A percentile compares a stretch with the other conserved stretches of the same genome.
phyloP scores from a whole-genome alignment of 2,329 filamentous ascomycete genomes.

The Pleomassaria siparia region DNA sequence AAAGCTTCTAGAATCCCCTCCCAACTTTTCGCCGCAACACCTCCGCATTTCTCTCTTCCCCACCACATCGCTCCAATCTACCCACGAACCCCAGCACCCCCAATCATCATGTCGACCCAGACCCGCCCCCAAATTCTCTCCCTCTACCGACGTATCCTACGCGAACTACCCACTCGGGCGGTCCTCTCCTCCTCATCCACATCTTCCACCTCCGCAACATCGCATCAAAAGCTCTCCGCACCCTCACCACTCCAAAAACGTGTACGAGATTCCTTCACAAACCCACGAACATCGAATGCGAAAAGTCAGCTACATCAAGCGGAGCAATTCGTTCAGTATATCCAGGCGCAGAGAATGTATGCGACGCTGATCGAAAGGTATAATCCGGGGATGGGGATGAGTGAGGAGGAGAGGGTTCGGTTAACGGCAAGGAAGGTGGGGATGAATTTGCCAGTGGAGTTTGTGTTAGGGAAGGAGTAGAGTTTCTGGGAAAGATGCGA shows the following conservation, averaged over 20 bases:
- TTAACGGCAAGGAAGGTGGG: constrained; percentile 85
- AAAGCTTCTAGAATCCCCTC: constrained; percentile 24
- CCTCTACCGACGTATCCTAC: constrained; percentile 84
- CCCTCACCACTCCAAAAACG: constrained; percentile 71
- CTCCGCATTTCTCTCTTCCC: background rate
- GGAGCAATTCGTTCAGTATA: constrained; percentile 79
- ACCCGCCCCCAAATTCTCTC: constrained; percentile 61
- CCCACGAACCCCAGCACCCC: background rate
- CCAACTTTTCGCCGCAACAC: constrained; percentile 30
- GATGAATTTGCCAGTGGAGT: constrained; percentile 79
- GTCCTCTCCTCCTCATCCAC: constrained; percentile 50
- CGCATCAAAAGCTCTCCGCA: constrained; percentile 47
- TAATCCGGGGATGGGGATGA: constrained; percentile 89
- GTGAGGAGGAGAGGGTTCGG: constrained; percentile 78
- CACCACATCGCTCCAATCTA: background rate
- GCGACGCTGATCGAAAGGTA: constrained; percentile 82
- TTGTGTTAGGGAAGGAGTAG: constrained; percentile 16
- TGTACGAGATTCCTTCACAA: constrained; percentile 65
- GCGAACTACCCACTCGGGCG: constrained; percentile 78
- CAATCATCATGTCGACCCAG: constrained; percentile 35
- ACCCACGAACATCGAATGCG: constrained; percentile 4
- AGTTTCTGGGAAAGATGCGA: background rate
- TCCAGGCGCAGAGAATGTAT: constrained; percentile 84
- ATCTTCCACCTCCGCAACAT: constrained; percentile 15
- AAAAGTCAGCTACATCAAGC: constrained; percentile 52